Conservation (phyloP, 2,329 filamentous ascomycete genomes). For the Neophaeococcomyces mojaviensis region DNA sequence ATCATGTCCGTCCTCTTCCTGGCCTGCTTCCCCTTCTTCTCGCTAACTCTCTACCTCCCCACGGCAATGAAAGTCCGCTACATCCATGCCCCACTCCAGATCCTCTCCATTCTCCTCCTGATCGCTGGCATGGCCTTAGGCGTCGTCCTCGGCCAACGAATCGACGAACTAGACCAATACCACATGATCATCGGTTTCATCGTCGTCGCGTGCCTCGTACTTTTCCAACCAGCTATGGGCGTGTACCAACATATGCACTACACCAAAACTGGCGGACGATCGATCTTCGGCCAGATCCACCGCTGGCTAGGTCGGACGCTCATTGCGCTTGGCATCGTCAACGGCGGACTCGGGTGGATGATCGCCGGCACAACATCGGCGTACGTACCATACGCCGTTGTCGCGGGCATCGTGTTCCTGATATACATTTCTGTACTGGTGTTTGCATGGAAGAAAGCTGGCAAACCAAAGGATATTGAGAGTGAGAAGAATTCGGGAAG, state of each 20-base stretch:
- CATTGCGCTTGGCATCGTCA: slow-evolving; percentile 48
- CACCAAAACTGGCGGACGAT: slow-evolving; percentile 34
- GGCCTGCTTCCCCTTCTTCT: slow-evolving; percentile 31
- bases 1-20: slow-evolving; percentile 37
- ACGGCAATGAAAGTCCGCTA: slow-evolving; percentile 36
- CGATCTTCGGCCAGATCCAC: slow-evolving; percentile 38
- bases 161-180: slow-evolving; percentile 31
- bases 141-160: slow-evolving; percentile 39
- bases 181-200: slow-evolving; percentile 51
- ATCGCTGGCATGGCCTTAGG: slow-evolving; percentile 46
- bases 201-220: slow-evolving; percentile 44
- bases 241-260: slow-evolving; percentile 46
- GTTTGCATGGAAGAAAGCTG: slow-evolving; percentile 9
- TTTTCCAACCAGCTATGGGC: slow-evolving; percentile 50
- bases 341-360: slow-evolving; percentile 49
- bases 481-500: slow-evolving; percentile 16
- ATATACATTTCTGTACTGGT: slow-evolving; percentile 31
- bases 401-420: slow-evolving; percentile 42
- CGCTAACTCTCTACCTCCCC: slow-evolving; percentile 30
- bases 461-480: slow-evolving; percentile 3
- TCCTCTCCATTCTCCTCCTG: slow-evolving; percentile 41
- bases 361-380: slow-evolving; percentile 35
- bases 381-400: slow-evolving; percentile 37
- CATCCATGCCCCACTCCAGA: slow-evolving; percentile 40
- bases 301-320: slow-evolving; percentile 49